A percentile compares a stretch with the other conserved stretches of the same genome.
phyloP scores from a whole-genome alignment of 495 filamentous ascomycete species.

The Hyphodiscus hymeniophilus region DNA sequence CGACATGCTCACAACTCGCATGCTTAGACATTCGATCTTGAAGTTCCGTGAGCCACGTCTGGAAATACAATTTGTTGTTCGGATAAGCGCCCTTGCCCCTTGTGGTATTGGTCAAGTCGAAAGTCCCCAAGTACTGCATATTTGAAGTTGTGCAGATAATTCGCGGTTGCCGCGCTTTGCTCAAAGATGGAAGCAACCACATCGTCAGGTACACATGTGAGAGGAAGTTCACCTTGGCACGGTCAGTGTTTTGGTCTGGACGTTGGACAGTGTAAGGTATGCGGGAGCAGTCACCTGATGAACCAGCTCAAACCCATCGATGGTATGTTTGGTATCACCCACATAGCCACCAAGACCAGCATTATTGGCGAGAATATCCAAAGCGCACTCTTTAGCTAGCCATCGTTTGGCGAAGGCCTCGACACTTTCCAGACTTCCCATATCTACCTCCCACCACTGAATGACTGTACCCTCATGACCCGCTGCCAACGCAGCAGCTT shows the following conservation, averaged over 20 bases:
- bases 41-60: conserved; percentile 12
- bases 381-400: neutral
- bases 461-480: conserved; percentile 2
- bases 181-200: conserved; percentile 2
- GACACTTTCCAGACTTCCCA: conserved; percentile 3
- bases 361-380: conserved; percentile 11
- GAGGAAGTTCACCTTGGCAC: conserved; percentile 8
- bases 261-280: neutral
- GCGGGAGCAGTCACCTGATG: conserved; percentile 6
- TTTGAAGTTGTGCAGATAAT: conserved; percentile 14
- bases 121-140: conserved; percentile 8
- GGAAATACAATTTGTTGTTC: conserved; percentile 16
- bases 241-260: no score
- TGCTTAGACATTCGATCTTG: neutral
- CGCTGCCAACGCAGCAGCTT: neutral
- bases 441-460: conserved; percentile 11
- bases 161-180: neutral
- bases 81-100: neutral
- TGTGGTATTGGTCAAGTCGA: conserved; percentile 3
- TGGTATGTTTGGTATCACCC: neutral
- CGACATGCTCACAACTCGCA: neutral
- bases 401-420: conserved; percentile 4
- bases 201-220: conserved; percentile 10
- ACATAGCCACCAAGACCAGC: neutral
- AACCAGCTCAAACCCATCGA: conserved; percentile 12